Base-by-base conservation (phyloP, 1,284 basidiomycete species). In the Cutaneotrichosporon sp. region DNA sequence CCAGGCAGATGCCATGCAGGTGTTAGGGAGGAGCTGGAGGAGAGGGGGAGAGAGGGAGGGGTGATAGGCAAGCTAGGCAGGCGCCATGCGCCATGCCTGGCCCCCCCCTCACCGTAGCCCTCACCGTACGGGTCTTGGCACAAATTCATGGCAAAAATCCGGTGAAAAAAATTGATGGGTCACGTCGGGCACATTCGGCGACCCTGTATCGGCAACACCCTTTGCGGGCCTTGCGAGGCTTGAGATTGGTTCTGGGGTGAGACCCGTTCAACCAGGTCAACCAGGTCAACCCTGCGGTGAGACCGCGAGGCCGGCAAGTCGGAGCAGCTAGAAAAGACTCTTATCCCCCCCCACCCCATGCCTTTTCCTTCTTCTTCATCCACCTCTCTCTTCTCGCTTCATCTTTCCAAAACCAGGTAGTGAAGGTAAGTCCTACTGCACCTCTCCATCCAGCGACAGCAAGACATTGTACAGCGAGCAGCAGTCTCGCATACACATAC, bases 341-440 rank as follows among this genome's bases (percentile, higher is more conserved):
- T 33, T 32, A 46, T 39, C 46, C 46, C 42, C 46, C 27, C 39
- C 38, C 6, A 6, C 44, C 45, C 37, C 25, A 43, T 39, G 37
- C 24, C 27, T 48, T 57, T 41, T 54, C 39, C 53, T 52, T 53
- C 49, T 35, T 49, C 49, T 52, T 61, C 50, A 51, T 60, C 54
- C 61, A 57, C 62, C 57, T 50, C 51, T 55, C 49, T 48, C 43
- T n/a, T n/a, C n/a, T 47, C 37, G 35, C 37, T 37, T 41, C 46
- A 32, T 33, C 43, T 29, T 42, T 29, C 45, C 41, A 19, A 20
- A n/a, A 27, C 33, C 49, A 44, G 43, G 49, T 58, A 31, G 52
- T 51, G 43, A 55, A 54, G 52, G 49, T 58, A 26, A 58, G 55
- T n/a, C 41, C 9, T 26, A 29, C 35, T 25, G n/a, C n/a, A 19